phyloP scores from a whole-genome alignment of 148 eudicot genomes.

The Arctostaphylos glauca region DNA sequence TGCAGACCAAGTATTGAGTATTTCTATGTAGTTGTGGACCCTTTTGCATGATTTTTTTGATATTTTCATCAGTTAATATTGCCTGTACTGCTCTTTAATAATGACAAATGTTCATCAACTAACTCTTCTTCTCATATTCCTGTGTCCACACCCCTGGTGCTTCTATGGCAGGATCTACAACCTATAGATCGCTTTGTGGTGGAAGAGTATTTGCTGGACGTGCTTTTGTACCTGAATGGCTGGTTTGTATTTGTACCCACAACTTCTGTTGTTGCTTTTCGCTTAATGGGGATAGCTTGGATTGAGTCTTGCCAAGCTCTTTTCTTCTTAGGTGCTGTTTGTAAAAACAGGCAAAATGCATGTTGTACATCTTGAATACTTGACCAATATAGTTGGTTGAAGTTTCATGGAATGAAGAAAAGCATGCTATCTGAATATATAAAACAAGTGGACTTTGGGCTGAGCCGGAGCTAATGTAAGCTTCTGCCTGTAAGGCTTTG shows the following conservation, averaged over 20 bases:
- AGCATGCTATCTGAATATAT: not conserved
- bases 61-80: not conserved
- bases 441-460: not conserved
- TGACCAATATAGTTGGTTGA: not conserved
- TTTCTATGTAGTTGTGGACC: not conserved
- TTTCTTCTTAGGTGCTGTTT: not conserved
- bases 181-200: constrained; percentile 89
- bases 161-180: constrained; percentile 53
- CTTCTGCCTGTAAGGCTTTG: not conserved
- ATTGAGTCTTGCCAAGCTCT: not conserved
- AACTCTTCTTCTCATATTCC: not conserved
- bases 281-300: not conserved
- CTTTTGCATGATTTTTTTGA: not conserved
- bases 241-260: constrained; percentile 52
- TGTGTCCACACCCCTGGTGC: not conserved
- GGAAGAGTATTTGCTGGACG: constrained; percentile 95
- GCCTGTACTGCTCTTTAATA: not conserved
- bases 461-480: not conserved
- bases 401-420: not conserved
- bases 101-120: constrained; percentile 3
- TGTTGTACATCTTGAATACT: not conserved
- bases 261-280: not conserved
- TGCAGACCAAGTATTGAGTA: not conserved
- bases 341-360: not conserved
- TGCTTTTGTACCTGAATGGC: constrained; percentile 84